Base-by-base conservation (phyloP, 2,329 filamentous ascomycete genomes). In the Xylariales sp. region DNA sequence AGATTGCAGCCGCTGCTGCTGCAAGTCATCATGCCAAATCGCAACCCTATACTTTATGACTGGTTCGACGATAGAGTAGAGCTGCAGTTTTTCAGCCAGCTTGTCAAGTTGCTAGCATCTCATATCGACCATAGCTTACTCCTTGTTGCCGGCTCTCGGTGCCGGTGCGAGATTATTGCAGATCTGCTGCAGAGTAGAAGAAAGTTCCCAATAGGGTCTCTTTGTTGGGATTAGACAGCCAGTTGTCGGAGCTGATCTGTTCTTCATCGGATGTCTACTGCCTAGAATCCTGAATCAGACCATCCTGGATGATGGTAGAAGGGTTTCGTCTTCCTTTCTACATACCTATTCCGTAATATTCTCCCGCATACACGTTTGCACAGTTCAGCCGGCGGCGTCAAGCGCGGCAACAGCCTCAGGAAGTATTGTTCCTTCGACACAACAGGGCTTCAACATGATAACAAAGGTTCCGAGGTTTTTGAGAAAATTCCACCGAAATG, bases 211-310 rank as follows among this genome's bases (percentile, higher is more conserved):
- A 19, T 16, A 11, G 19, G n/a, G 20, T 18, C 18, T 20, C 31
- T 12, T 9, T 27, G 19, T 24, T 33, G 31, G 12, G 29, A 12
- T 12, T 19, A n/a, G n/a, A 24, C 27, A 22, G 46, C 42, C 48
- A 51, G 45, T 48, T 51, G 46, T 51, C 49, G 46, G 43, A 44
- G 49, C 45, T 48, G 49, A 51, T 51, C 50, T 45, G 38, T 43
- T 44, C 43, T 48, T 48, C 47, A 46, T 42, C 49, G 47, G 48
- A 49, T 52, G 45, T 34, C 32, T 10, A 51, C 51, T 56, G 51
- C 52, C 42, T 51, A 42, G 42, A 54, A 49, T 47, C 54, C 46
- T 46, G 48, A 49, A 56, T 56, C 48, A 51, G 47, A 48, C 52
- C 51, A 44, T 51, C 51, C 48, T 25, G 11, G 11, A 10, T n/a